A percentile compares a stretch with the other conserved stretches of the same genome.
Conservation (phyloP, 2,329 filamentous ascomycete species). For the Seiridium unicorne region DNA sequence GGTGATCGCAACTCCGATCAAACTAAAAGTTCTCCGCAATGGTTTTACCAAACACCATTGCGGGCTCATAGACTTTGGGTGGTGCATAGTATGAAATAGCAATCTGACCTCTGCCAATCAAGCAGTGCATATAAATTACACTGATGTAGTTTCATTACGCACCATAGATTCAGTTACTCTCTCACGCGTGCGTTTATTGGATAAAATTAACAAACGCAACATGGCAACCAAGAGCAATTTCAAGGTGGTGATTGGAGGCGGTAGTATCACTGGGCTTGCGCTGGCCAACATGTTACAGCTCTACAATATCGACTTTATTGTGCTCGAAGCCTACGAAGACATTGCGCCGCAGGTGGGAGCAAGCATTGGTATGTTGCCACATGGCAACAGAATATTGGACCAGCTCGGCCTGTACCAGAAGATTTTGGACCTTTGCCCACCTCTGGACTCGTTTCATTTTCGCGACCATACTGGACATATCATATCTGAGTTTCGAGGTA, state of each 20-base stretch:
- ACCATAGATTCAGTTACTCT: neutral
- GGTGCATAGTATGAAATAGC: no score
- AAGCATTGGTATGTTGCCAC: constrained; percentile 34
- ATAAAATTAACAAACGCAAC: neutral
- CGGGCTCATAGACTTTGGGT: no score
- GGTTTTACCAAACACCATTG: no score
- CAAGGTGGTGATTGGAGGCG: constrained; percentile 15
- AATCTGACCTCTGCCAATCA: no score
- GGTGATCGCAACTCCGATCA: no score
- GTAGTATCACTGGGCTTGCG: constrained; percentile 32
- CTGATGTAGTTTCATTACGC: neutral
- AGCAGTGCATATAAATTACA: neutral
- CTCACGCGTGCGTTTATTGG: neutral
- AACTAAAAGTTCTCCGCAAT: no score
- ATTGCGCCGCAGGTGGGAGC: constrained; percentile 38
- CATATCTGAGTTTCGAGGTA: neutral
- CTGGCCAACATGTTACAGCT: constrained; percentile 36
- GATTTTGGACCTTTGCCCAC: neutral
- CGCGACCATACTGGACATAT: neutral
- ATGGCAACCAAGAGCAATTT: neutral
- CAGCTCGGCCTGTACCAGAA: neutral
- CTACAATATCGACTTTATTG: constrained; percentile 38
- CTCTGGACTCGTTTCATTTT: neutral
- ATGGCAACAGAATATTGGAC: constrained; percentile 29
- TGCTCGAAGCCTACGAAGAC: constrained; percentile 35